phyloP scores from a whole-genome alignment of 2,329 filamentous ascomycete species.

The Trichoderma sp. region DNA sequence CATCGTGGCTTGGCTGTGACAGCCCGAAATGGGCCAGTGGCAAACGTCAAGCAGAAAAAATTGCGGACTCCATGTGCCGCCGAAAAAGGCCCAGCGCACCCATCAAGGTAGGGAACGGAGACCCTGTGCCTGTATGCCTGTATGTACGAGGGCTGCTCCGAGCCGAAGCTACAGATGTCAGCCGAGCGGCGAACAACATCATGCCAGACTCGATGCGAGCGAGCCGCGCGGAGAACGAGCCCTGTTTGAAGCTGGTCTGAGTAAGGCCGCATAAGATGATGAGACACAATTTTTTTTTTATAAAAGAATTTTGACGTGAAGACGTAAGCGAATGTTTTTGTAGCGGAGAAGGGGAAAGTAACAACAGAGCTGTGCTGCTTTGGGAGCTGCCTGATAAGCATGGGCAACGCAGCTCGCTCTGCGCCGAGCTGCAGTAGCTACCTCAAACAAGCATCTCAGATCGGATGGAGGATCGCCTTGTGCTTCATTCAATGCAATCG shows the following conservation, averaged over 20 bases:
- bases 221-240: not conserved
- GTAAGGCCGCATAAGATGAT: too few species aligned
- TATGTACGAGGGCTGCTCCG: not conserved
- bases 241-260: not conserved
- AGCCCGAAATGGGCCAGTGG: not conserved
- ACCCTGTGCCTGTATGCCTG: not conserved
- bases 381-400: too few species aligned
- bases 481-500: not conserved
- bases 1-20: slow-evolving; percentile 7
- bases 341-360: not conserved
- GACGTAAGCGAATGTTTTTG: not conserved
- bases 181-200: not conserved
- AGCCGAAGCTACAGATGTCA: not conserved
- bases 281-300: too few species aligned
- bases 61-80: not conserved
- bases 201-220: not conserved
- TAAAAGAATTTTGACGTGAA: not conserved
- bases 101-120: not conserved
- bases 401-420: too few species aligned
- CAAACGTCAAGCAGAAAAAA: slow-evolving; percentile 13
- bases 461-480: not conserved
- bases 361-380: too few species aligned
- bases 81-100: slow-evolving; percentile 3
- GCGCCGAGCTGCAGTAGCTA: too few species aligned
- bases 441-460: not conserved